Base-by-base conservation (phyloP, 148 eudicot species). In the Camellia japonica region DNA sequence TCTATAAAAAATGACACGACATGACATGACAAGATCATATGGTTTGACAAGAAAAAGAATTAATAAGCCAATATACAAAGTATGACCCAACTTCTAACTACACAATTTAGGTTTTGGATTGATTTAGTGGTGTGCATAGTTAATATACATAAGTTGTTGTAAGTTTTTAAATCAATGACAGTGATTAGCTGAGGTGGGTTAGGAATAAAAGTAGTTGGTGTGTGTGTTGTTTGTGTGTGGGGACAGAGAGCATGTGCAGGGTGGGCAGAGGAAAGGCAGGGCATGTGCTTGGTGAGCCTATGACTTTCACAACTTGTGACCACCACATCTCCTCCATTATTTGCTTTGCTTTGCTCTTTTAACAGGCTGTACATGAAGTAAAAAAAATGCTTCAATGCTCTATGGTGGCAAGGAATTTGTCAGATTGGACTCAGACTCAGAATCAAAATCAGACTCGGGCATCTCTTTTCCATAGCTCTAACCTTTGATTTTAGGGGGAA, bases 171-270 rank as follows among this genome's bases (percentile, higher is more conserved):
- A 19, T 71, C 49, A 71, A 19, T 72, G 16, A 10, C 19, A 51
- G 5, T 38, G 44, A 67, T 38, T 67, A 23, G 58, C 6, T 42
- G 71, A 41, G 51, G 49, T 68, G 49, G 49, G 49, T 58, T 11
- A 6, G 13, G 75, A 72, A 72, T 72, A 72, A 72, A 72, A 49
- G 61, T 51, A 23, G 75, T 30, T 30, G 38, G 38, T 30, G 38
- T 30, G 75, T 54, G 75, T 70, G 74, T 51, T 9, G 41, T 72
- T 47, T 71, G 56, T 51, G 67, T 62, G 74, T 46, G 51, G 81
- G 80, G 82, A 70, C 82, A 80, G 74, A 68, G 79, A 74, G 78
- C 85, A 83, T 83, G 85, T 83, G 85, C 64, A 74, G 49, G 51
- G 78, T 79, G 72, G 81, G 80, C 18, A n/a, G 44, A 52, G 14